Percentiles rank a stretch among this genome's conserved stretches.
phyloP scores from a whole-genome alignment of 2,329 filamentous ascomycete species.

The Neoarthrinium moseri region DNA sequence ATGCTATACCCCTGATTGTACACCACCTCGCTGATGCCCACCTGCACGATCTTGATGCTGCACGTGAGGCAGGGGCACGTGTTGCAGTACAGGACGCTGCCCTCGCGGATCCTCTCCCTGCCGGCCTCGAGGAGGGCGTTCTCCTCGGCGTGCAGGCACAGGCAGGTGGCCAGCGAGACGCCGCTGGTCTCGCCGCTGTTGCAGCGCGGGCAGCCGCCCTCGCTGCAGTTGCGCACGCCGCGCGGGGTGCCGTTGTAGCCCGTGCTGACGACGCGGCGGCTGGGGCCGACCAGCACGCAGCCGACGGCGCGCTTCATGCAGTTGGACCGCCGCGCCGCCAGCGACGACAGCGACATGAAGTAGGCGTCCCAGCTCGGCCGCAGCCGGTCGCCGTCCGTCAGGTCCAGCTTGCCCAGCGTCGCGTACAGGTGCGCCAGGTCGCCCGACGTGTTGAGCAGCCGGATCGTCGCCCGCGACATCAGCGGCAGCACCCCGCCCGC shows the following conservation, averaged over 20 bases:
- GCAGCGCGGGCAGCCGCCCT: constrained; percentile 87
- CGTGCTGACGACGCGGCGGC: constrained; percentile 85
- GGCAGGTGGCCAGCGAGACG: constrained; percentile 76
- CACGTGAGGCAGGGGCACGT: constrained; percentile 97
- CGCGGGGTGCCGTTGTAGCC: constrained; percentile 98
- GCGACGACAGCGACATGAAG: constrained; percentile 94
- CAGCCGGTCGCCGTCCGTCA: constrained; percentile 75
- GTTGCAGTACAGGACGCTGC: constrained; percentile 86
- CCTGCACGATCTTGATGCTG: constrained; percentile 97
- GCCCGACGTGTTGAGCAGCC: constrained; percentile 80
- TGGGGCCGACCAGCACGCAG: constrained; percentile 80
- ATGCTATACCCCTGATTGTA: constrained; percentile 94
- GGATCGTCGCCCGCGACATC: constrained; percentile 77
- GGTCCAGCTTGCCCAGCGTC: constrained; percentile 71
- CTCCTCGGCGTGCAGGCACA: constrained; percentile 98
- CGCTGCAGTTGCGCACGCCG: constrained; percentile 83
- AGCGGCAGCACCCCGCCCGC: constrained; percentile 68
- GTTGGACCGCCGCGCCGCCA: constrained; percentile 87
- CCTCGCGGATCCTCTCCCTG: constrained; percentile 80
- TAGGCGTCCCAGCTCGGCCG: constrained; percentile 95
- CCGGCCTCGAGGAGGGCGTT: constrained; percentile 95
- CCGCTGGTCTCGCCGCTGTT: constrained; percentile 73
- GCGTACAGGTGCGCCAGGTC: constrained; percentile 70
- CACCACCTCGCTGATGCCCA: constrained; percentile 93
- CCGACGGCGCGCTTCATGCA: constrained; percentile 98